Percentiles rank a stretch among this genome's conserved stretches.
Evolutionary conservation across 148 eudicot species (phyloP).

Genomic region (Rheum nobile): DNA sequence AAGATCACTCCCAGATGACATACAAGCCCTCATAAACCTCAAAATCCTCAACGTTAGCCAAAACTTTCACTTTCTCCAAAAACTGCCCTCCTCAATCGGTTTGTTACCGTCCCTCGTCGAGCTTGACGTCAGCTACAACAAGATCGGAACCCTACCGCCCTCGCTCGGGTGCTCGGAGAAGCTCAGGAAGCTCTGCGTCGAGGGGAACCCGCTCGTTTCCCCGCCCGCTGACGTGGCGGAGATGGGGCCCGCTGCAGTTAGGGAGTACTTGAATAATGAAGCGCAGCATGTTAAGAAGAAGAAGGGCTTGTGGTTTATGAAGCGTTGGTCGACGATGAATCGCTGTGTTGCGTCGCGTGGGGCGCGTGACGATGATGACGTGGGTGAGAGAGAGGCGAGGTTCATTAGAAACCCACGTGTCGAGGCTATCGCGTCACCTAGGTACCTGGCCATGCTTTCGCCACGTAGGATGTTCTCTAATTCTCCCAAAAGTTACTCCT

Average conservation of each 20-base stretch:
- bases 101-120: conserved; percentile 61
- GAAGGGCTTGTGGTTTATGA: conserved; percentile 42
- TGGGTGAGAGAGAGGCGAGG: conserved; percentile 15
- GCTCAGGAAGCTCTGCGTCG: conserved; percentile 54
- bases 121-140: conserved; percentile 65
- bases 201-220: conserved; percentile 61
- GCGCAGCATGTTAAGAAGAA: conserved; percentile 24
- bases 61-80: conserved; percentile 52
- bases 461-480: conserved; percentile 53
- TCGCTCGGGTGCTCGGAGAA: conserved; percentile 54
- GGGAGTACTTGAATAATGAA: conserved; percentile 48
- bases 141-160: conserved; percentile 33
- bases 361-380: background rate
- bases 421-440: conserved; percentile 48
- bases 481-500: background rate
- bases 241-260: conserved; percentile 38
- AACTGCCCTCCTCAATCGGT: conserved; percentile 56
- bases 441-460: conserved; percentile 48
- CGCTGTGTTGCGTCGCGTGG: conserved; percentile 11
- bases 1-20: conserved; percentile 55
- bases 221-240: conserved; percentile 62
- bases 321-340: conserved; percentile 20
- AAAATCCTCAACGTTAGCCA: conserved; percentile 60
- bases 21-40: conserved; percentile 51
- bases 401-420: conserved; percentile 7